Conservation (phyloP, 2,329 filamentous ascomycete genomes). For the Fusarium pininemorale region DNA sequence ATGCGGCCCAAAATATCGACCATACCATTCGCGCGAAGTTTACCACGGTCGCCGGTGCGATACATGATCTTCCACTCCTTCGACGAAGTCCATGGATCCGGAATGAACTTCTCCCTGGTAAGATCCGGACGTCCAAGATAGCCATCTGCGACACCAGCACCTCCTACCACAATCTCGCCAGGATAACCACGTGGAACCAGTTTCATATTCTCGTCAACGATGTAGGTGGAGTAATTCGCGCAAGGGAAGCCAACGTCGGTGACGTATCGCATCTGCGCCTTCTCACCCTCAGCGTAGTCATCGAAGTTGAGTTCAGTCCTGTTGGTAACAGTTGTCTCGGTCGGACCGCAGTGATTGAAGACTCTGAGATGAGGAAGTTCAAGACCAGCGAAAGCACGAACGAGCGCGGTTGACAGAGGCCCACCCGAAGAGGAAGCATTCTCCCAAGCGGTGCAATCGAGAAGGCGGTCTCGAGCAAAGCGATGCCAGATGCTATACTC, state of each 20-base stretch:
- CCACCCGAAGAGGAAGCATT: not conserved
- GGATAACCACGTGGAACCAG: not conserved
- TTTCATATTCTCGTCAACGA: not conserved
- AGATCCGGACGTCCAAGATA: conserved; percentile 1
- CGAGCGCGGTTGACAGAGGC: not conserved
- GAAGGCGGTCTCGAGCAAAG: not conserved
- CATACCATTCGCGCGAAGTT: conserved; percentile 44
- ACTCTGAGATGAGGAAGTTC: not conserved
- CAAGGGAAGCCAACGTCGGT: conserved; percentile 1
- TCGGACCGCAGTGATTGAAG: not conserved
- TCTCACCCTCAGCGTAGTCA: not conserved
- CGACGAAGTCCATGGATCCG: not conserved
- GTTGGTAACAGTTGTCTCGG: not conserved
- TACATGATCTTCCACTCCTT: conserved; percentile 16
- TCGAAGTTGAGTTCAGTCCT: not conserved
- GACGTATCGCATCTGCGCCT: not conserved
- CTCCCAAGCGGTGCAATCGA: not conserved
- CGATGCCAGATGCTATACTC: conserved; percentile 17
- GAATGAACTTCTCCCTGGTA: not conserved
- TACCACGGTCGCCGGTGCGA: conserved; percentile 24
- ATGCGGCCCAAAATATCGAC: conserved; percentile 51
- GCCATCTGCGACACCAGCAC: conserved; percentile 1
- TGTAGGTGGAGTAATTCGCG: not conserved
- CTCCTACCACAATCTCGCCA: conserved; percentile 12
- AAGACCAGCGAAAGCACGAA: not conserved